Conservation (phyloP, 148 eudicot species). For the Rhododendron griersonianum region DNA sequence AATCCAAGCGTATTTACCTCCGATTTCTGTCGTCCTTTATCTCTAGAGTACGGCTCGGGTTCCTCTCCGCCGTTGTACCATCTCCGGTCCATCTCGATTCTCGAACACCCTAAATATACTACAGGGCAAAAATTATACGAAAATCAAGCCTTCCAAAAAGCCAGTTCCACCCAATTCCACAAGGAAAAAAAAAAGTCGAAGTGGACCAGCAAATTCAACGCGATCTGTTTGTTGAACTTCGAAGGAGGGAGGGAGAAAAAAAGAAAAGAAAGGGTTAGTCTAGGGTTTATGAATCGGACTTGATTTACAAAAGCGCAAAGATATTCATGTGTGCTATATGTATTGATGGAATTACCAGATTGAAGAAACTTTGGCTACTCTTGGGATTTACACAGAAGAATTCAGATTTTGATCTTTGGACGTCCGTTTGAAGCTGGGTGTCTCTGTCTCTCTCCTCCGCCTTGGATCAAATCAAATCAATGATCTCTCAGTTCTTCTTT, state of each 20-base stretch:
- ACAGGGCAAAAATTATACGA: neutral
- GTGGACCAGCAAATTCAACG: neutral
- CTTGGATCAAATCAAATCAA: neutral
- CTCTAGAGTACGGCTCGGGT: slow-evolving; percentile 27
- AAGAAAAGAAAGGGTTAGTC: neutral
- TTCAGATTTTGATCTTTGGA: neutral
- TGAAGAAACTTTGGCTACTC: neutral
- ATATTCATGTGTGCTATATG: neutral
- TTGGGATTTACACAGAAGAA: neutral
- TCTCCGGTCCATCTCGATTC: slow-evolving; percentile 43
- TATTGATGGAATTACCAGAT: neutral
- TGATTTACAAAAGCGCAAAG: neutral
- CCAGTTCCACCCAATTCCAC: neutral
- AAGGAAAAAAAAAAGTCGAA: neutral
- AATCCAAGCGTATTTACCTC: slow-evolving; percentile 33
- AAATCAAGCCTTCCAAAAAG: neutral
- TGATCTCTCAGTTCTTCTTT: neutral
- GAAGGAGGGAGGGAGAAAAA: no score
- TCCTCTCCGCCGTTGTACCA: slow-evolving; percentile 45
- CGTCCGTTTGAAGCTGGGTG: neutral
- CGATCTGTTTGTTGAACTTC: neutral
- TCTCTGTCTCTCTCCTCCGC: neutral
- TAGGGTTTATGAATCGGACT: slow-evolving; percentile 5
- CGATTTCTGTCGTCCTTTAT: slow-evolving; percentile 28
- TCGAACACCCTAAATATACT: slow-evolving; percentile 9